Evolutionary conservation across 164 flowering plant genomes (phyloP).

Genomic region (Saururus chinensis): DNA sequence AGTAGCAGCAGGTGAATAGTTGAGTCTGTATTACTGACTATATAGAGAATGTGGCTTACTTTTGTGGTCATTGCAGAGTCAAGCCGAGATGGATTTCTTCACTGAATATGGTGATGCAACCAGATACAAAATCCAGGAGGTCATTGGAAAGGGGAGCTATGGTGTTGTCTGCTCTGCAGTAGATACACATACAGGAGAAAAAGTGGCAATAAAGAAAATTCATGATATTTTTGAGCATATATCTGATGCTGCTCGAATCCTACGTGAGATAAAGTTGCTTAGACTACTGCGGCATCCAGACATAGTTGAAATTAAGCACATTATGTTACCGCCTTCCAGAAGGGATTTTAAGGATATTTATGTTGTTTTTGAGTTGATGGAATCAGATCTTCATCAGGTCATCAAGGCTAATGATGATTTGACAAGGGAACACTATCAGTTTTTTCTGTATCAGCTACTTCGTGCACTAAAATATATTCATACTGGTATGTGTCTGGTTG

Average conservation of each 20-base stretch:
- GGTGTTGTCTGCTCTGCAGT: constrained; percentile 17
- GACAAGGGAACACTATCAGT: constrained; percentile 82
- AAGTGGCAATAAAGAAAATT: constrained; percentile 17
- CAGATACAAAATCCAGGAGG: constrained; percentile 13
- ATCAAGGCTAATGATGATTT: constrained; percentile 88
- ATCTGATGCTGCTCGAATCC: constrained; percentile 76
- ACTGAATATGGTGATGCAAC: constrained; percentile 13
- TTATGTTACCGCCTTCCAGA: constrained; percentile 84
- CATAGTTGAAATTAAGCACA: constrained; percentile 84
- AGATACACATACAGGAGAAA: constrained; percentile 15
- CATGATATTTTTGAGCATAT: constrained; percentile 16
- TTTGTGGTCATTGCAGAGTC: constrained; percentile 1
- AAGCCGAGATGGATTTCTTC: constrained; percentile 16
- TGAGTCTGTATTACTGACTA: no score
- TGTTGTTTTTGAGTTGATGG: constrained; percentile 95
- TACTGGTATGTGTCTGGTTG: constrained; percentile 36
- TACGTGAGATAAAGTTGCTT: constrained; percentile 86
- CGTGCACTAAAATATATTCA: constrained; percentile 90
- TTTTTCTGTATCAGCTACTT: constrained; percentile 81
- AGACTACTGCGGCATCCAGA: constrained; percentile 88
- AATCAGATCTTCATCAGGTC: constrained; percentile 90
- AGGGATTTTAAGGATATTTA: constrained; percentile 82
- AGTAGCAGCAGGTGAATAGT: no score
- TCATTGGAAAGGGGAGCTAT: constrained; percentile 16
- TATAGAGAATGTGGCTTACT: no score